These are phyloP conservation scores for Ettlia oleoabundans DNA, from an alignment of 139 green algal species.

Conservation along the genomic window DNA sequence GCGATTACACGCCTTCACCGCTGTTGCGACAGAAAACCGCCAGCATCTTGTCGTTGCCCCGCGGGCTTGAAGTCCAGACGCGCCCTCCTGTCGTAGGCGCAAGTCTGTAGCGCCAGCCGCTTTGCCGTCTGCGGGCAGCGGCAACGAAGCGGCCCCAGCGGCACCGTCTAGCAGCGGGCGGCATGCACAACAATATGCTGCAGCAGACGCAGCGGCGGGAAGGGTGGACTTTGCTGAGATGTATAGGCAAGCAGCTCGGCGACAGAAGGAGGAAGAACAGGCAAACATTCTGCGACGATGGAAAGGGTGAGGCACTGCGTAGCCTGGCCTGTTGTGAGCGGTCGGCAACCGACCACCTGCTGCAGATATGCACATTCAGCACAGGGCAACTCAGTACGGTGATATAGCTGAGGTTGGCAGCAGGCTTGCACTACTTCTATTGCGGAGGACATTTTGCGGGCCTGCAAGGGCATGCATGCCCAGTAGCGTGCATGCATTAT, in stretches of 20 bases:
- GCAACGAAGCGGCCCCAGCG: background rate
- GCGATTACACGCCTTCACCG: too few relatives aligned
- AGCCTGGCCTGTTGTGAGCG: too few relatives aligned
- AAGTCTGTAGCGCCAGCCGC: conserved; percentile 14
- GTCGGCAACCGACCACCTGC: too few relatives aligned
- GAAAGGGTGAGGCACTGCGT: conserved; percentile 16
- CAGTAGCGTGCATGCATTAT: too few relatives aligned
- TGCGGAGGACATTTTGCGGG: too few relatives aligned
- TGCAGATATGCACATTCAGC: too few relatives aligned
- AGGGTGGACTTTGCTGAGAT: conserved; percentile 1
- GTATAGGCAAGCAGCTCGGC: conserved; percentile 1
- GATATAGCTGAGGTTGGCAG: background rate
- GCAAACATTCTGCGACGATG: conserved; percentile 15
- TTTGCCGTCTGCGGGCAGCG: background rate
- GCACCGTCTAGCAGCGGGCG: conserved; percentile 8
- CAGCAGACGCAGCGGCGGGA: background rate
- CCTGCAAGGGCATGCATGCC: too few relatives aligned
- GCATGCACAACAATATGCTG: background rate
- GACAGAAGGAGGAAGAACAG: conserved; percentile 25
- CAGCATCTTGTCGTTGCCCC: background rate
- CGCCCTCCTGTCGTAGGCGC: too few relatives aligned
- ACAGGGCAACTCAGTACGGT: too few relatives aligned
- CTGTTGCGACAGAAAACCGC: too few relatives aligned
- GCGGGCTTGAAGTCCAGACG: too few relatives aligned
- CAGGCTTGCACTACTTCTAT: too few relatives aligned